Base-by-base conservation (phyloP, 148 eudicot genomes). In the Dysphania ambrosioides region DNA sequence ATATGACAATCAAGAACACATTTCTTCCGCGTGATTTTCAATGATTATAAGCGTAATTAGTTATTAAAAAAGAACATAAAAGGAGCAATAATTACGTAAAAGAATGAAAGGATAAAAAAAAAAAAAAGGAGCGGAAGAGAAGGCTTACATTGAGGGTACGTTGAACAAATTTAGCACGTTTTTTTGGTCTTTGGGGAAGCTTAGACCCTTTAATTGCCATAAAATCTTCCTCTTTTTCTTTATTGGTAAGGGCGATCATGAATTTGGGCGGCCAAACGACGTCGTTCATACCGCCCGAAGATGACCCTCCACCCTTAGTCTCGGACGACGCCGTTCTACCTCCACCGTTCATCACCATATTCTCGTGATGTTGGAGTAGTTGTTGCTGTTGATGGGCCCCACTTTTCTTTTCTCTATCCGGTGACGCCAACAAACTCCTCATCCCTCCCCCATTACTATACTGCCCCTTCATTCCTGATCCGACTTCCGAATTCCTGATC, bases 211-310 rank as follows among this genome's bases (percentile, higher is more conserved):
- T 93, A 76, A 93, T 85, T 8, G 89, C 90, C 82, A 91, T 67
- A 65, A 91, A 93, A 84, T 93, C 98, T 77, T 93, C 98, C 73
- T 93, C 98, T 65, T 93, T 93, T 82, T 93, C 98, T 72, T 93
- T 89, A 67, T 91, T 93, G 0, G 88, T 88, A 44, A 88, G 72
- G 4, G 83, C 91, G 42, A 87, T 87, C 83, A 85, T 79, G 34
- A 89, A 89, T 79, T 84, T 89, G 0, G 94, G 91, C 1, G 91
- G 94, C 94, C 94, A 89, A 57, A 83, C 76, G 65, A 75, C 72
- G 70, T 80, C 80, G 63, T 73, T 55, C 34, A 75, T 87, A 26
- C 93, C 87, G 59, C 90, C 93, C 0, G 94, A 87, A 16, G 92
- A 86, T 5, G 91, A 79, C 53, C 96, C 93, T 36, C 96, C 96